A percentile compares a stretch with the other conserved stretches of the same genome.
These are phyloP conservation scores for Calonectria multiphialidica DNA, from an alignment of 2,329 filamentous ascomycete species.

Conservation along the genomic window DNA sequence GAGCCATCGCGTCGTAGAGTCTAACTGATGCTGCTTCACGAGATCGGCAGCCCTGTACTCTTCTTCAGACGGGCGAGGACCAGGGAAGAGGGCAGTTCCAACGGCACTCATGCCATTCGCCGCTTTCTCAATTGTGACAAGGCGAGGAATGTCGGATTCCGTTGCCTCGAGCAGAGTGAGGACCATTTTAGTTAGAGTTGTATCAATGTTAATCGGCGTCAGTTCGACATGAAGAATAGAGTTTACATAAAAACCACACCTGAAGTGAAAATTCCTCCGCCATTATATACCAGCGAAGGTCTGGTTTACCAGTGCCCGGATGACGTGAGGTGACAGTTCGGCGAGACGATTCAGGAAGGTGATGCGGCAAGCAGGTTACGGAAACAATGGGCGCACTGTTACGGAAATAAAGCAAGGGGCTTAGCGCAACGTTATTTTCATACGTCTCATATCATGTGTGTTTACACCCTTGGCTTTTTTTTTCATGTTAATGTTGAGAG, in stretches of 20 bases:
- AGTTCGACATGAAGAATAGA: background rate
- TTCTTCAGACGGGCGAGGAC: slow-evolving; percentile 34
- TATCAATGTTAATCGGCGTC: too few species aligned
- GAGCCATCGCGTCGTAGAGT: slow-evolving; percentile 48
- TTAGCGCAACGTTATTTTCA: background rate
- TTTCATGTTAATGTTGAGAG: background rate
- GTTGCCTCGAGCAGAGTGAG: slow-evolving; percentile 51
- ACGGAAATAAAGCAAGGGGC: background rate
- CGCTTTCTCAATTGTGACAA: slow-evolving; percentile 51
- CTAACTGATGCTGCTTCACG: slow-evolving; percentile 31
- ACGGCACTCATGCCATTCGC: slow-evolving; percentile 51
- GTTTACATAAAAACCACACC: background rate
- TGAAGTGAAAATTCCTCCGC: background rate
- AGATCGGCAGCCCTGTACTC: slow-evolving; percentile 39
- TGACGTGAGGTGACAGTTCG: background rate
- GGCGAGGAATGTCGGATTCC: slow-evolving; percentile 50
- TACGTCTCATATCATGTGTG: background rate
- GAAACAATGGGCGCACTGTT: background rate
- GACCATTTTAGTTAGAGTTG: slow-evolving; percentile 45
- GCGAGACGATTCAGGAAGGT: slow-evolving; percentile 40
- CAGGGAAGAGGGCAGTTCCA: slow-evolving; percentile 48
- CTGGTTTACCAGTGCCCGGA: background rate
- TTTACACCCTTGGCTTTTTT: background rate
- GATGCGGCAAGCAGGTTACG: background rate
- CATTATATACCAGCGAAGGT: background rate